Conservation (phyloP, 2,329 filamentous ascomycete species). For the Bipolaris sorokiniana region DNA sequence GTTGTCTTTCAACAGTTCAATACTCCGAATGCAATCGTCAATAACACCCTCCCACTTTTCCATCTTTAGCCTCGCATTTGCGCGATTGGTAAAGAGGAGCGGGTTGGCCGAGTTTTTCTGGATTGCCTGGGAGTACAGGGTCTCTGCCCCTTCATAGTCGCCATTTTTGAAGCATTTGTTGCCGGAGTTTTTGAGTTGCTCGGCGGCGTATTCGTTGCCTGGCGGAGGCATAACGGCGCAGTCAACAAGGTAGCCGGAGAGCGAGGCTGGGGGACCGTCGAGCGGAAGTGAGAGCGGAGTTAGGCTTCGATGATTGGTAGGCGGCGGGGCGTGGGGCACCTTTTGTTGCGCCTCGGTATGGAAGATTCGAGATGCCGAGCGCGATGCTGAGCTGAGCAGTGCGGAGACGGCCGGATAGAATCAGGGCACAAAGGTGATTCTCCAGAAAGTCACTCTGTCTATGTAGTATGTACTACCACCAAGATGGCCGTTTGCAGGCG, state of each 20-base stretch:
- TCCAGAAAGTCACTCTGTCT: not conserved
- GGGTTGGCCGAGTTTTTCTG: conserved; percentile 78
- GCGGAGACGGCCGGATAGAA: conserved; percentile 10
- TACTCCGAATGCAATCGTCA: conserved; percentile 75
- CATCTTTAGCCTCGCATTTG: conserved; percentile 79
- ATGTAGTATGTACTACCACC: not conserved
- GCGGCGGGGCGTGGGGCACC: conserved; percentile 24
- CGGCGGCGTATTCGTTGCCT: conserved; percentile 50
- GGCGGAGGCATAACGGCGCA: conserved; percentile 28
- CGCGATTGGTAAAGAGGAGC: conserved; percentile 86
- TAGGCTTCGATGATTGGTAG: conserved; percentile 32
- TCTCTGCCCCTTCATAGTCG: conserved; percentile 70
- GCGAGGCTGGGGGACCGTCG: conserved; percentile 3
- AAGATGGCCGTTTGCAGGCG: not conserved
- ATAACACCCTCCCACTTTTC: conserved; percentile 75
- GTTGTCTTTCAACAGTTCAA: conserved; percentile 68
- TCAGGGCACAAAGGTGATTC: not conserved
- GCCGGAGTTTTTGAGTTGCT: conserved; percentile 60
- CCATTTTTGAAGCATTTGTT: conserved; percentile 69
- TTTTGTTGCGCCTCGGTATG: conserved; percentile 21
- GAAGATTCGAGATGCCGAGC: conserved; percentile 33
- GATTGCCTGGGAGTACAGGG: conserved; percentile 78
- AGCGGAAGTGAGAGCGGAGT: conserved; percentile 30
- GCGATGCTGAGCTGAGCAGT: conserved; percentile 26
- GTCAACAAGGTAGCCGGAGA: conserved; percentile 4